Evolutionary conservation across 805 yeast genomes (phyloP).

Genomic region (Ogataea saltuana): DNA sequence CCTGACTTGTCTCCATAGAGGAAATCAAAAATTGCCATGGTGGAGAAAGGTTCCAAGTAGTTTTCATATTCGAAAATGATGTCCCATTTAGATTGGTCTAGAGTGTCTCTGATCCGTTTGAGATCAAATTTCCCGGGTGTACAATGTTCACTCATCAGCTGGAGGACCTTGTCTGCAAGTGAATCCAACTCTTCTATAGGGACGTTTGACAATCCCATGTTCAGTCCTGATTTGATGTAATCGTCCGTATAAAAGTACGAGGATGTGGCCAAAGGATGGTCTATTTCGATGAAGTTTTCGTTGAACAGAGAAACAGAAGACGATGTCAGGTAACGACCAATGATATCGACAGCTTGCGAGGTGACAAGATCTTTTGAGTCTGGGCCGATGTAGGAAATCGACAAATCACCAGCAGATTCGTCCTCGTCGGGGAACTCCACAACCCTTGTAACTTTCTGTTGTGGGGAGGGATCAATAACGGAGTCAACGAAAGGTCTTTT

Average conservation of each 20-base stretch:
- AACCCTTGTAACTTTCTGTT: constrained; percentile 42
- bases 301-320: constrained; percentile 76
- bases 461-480: constrained; percentile 43
- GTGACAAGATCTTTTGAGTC: constrained; percentile 48
- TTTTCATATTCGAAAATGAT: constrained; percentile 63
- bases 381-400: constrained; percentile 84
- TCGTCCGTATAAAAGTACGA: constrained; percentile 74
- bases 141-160: constrained; percentile 55
- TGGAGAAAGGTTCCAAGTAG: constrained; percentile 59
- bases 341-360: constrained; percentile 68
- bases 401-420: constrained; percentile 76
- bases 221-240: constrained; percentile 60
- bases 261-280: constrained; percentile 76
- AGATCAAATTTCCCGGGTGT: constrained; percentile 56
- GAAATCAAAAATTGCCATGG: constrained; percentile 74
- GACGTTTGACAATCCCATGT: constrained; percentile 65
- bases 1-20: constrained; percentile 72
- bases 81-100: constrained; percentile 64
- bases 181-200: constrained; percentile 63
- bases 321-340: constrained; percentile 74
- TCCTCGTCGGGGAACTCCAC: constrained; percentile 88
- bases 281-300: constrained; percentile 73
- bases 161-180: constrained; percentile 53
- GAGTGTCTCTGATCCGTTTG: constrained; percentile 61
- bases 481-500: constrained; percentile 83